Evolutionary conservation across 768 basidiomycete species (phyloP), one percentile per base, ranked within the genome.

Genomic region (Podaxis sp.): DNA sequence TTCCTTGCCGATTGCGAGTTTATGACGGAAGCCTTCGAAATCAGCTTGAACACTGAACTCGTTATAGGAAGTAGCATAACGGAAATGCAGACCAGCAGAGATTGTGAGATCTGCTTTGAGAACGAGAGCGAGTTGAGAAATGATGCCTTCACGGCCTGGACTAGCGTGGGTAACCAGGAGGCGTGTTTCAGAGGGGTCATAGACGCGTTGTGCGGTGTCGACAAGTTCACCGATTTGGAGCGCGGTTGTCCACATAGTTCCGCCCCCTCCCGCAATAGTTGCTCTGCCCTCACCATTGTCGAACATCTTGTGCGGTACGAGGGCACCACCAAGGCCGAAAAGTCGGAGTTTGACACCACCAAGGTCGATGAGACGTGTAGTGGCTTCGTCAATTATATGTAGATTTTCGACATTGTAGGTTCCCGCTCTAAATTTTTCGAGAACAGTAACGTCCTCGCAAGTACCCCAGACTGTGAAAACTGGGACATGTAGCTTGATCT

Each of bases 241-340:
- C 4, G 94, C 92, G 0, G 96, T 99, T 0, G 94, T 93, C 97
- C 97, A 99, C 89, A 99, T 96, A 19, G 96, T 99, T 33, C 97
- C 97, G 70, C 94, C 91, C 1, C 95, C 97, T 39, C 97, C 97
- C 0, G 97, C 96, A 66, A 99, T 97, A n/a, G 96, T 98, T 11
- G 94, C 96, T 51, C 80, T 87, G 2, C 96, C 96, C 53, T 96
- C 93, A 0, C 96, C 93, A 66, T 95, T 95, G 76, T 94, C 92
- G 69, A 96, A 95, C 81, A 95, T 85, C 75, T 98, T 98, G 81
- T 98, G 95, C 46, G 88, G 87, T 5, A 97, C 95, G 46, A 98
- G 84, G 2, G 96, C 96, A 58, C 97, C 97, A 8, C 97, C 97
- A 28, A 99, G 82, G 44, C 96, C 97, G n/a, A 99, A 87, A 46